These are phyloP conservation scores for Carex parvula DNA, from an alignment of 176 grass and related monocot genomes.

Conservation along the genomic window DNA sequence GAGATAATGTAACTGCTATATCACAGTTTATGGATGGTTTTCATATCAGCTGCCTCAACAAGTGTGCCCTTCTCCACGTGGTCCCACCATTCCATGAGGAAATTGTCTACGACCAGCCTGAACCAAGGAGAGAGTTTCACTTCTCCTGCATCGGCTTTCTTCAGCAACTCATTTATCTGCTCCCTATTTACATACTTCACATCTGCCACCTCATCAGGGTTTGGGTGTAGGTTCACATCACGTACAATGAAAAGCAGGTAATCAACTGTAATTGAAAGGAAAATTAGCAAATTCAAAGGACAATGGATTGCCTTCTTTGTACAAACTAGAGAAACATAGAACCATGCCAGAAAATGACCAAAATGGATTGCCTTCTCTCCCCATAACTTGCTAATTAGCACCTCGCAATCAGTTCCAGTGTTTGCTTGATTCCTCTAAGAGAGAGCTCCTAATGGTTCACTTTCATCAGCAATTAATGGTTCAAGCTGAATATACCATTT, in stretches of 20 bases:
- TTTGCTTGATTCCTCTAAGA: neutral
- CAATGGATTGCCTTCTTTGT: neutral
- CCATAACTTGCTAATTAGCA: neutral
- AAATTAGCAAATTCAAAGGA: slow-evolving; percentile 5
- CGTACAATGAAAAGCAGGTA: slow-evolving; percentile 84
- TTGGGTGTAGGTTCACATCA: slow-evolving; percentile 60
- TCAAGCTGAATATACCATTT: neutral
- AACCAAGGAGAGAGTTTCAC: slow-evolving; percentile 95
- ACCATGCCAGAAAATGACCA: neutral
- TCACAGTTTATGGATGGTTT: slow-evolving; percentile 77
- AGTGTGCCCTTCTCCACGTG: slow-evolving; percentile 72
- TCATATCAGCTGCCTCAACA: slow-evolving; percentile 48
- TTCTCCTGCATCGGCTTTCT: slow-evolving; percentile 67
- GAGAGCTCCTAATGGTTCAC: neutral
- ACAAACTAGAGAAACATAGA: neutral
- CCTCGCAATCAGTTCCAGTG: neutral
- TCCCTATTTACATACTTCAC: slow-evolving; percentile 67
- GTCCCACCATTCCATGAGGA: slow-evolving; percentile 90
- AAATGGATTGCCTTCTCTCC: neutral
- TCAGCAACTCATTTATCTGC: slow-evolving; percentile 59
- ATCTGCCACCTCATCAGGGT: slow-evolving; percentile 66
- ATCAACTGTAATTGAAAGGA: slow-evolving; percentile 58
- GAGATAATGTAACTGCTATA: neutral
- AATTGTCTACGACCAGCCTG: slow-evolving; percentile 83
- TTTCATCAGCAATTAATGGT: neutral